Conservation (phyloP, 805 yeast species). For the Lipomyces mesembrius region DNA sequence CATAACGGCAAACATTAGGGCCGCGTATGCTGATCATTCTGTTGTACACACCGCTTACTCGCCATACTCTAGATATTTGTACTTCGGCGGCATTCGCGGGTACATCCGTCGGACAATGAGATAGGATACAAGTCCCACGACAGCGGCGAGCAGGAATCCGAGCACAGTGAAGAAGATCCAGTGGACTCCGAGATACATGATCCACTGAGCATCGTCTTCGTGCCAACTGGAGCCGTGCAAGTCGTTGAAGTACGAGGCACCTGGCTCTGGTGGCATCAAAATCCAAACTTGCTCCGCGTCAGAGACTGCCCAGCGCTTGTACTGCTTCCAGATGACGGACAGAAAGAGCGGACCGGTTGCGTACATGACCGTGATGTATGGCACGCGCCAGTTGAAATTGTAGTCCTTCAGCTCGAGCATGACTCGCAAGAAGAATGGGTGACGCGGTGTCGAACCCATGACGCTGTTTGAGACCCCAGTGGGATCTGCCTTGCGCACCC, state of each 20-base stretch:
- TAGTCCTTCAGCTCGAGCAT: conserved; percentile 65
- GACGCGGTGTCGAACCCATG: conserved; percentile 85
- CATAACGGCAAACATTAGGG: not conserved
- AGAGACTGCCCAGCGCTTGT: conserved; percentile 69
- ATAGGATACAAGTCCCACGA: conserved; percentile 31
- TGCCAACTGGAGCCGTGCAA: conserved; percentile 93
- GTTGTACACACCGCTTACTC: not conserved
- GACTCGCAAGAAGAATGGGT: conserved; percentile 79
- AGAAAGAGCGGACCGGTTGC: conserved; percentile 90
- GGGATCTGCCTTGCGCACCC: conserved; percentile 84
- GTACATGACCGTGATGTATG: conserved; percentile 89
- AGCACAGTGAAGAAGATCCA: conserved; percentile 69
- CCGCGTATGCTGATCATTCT: not conserved
- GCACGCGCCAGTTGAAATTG: conserved; percentile 78
- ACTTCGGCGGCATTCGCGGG: conserved; percentile 12
- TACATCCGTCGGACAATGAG: conserved; percentile 25
- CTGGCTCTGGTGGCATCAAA: conserved; percentile 61
- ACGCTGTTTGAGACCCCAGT: conserved; percentile 93
- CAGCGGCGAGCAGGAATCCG: conserved; percentile 62
- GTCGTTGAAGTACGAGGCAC: conserved; percentile 70
- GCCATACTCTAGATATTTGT: conserved; percentile 22
- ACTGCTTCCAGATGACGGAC: conserved; percentile 85
- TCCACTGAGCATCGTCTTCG: conserved; percentile 78
- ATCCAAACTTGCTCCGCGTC: conserved; percentile 69
- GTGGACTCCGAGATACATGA: conserved; percentile 75